Base-by-base conservation (phyloP, 257 asterid genomes). In the Petrea volubilis region DNA sequence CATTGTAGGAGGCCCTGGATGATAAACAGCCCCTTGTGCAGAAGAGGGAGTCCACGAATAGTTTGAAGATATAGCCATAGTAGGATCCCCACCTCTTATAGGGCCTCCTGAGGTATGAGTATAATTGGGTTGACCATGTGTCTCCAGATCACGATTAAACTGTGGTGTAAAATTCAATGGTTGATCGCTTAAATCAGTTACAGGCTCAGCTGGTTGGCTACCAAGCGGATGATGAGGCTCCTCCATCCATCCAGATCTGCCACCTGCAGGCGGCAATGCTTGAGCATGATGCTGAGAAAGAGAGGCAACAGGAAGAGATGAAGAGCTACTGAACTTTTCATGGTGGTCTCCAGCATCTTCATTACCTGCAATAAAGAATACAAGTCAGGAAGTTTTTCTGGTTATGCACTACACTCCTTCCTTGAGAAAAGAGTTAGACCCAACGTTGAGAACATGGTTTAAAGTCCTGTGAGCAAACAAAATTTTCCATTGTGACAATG, bases 131-230 rank as follows among this genome's bases (percentile, higher is more conserved):
- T 79, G 93, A 40, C 29, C 60, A 78, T 86, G 89, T 66, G 71
- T 73, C 72, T 81, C 90, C 56, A 69, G 53, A 70, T 78, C 83
- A 76, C 67, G 88, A 66, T 73, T 85, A 73, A 84, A 85, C 68
- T 78, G 84, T 59, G 90, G 92, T 21, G 93, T 86, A 78, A 88
- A 90, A 51, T 70, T 81, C 77, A 90, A 82, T 15, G 93, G 97
- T 69, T 83, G 91, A 63, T 90, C 80, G 31, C 90, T 88, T 29
- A 55, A 81, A 83, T 79, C 87, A 60, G 82, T 65, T 47, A 79
- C 71, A 62, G 84, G 67, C 74, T 75, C 89, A 43, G 83, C 67
- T 69, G 79, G 77, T 28, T 70, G 85, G 73, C 80, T 72, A 73
- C 80, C 79, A 64, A 21, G 73, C 40, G 77, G 62, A 47, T 80